phyloP scores from a whole-genome alignment of 331 rosid genomes.

The Quercus phellos region DNA sequence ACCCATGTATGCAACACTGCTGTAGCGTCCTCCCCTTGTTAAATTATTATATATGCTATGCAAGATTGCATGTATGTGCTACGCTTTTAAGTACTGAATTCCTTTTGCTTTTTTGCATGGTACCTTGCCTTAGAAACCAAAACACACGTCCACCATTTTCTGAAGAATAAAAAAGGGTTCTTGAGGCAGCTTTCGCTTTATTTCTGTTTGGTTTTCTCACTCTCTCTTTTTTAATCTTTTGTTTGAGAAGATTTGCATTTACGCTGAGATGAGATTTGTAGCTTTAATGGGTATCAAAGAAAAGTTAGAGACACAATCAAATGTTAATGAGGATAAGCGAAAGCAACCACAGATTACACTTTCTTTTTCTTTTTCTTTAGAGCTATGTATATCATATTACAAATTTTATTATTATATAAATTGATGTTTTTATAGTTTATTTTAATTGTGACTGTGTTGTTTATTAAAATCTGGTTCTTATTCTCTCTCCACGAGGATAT shows the following conservation, averaged over 20 bases:
- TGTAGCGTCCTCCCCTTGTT: too few relatives aligned
- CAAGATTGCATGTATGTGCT: not conserved
- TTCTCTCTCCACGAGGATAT: slow-evolving; percentile 28
- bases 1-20: not conserved
- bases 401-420: not conserved
- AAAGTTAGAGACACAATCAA: slow-evolving; percentile 42
- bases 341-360: slow-evolving; percentile 27
- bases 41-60: not conserved
- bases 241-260: slow-evolving; percentile 14
- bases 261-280: slow-evolving; percentile 11
- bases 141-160: slow-evolving; percentile 48
- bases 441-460: not conserved
- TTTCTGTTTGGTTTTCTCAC: slow-evolving; percentile 37
- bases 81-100: slow-evolving; percentile 19
- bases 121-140: slow-evolving; percentile 35
- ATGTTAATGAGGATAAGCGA: slow-evolving; percentile 32
- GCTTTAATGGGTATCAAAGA: slow-evolving; percentile 32
- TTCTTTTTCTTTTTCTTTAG: slow-evolving; percentile 31
- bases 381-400: not conserved
- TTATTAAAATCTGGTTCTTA: slow-evolving; percentile 18
- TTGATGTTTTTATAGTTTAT: not conserved
- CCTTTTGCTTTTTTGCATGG: slow-evolving; percentile 60
- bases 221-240: slow-evolving; percentile 36
- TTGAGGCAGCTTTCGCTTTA: slow-evolving; percentile 66
- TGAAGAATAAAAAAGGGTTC: slow-evolving; percentile 50